These are phyloP conservation scores for Eucalyptus erythrocorys DNA, from an alignment of 345 rosid species.

Conservation along the genomic window DNA sequence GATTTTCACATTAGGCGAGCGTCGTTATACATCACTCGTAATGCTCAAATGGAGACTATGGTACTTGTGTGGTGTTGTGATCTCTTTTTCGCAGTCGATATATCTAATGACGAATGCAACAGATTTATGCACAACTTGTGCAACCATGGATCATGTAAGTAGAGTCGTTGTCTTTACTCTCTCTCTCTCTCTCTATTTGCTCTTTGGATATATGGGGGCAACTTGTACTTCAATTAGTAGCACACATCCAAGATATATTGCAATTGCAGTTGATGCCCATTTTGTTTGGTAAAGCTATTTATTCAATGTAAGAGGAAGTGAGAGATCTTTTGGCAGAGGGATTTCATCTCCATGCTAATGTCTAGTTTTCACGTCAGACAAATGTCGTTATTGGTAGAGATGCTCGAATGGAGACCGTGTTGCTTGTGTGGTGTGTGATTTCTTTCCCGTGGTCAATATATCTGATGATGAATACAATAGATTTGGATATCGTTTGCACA, in stretches of 20 bases:
- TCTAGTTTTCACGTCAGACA: background rate
- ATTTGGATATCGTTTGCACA: background rate
- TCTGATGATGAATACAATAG: no score
- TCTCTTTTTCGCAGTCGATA: no score
- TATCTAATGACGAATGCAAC: background rate
- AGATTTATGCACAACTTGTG: fast-evolving
- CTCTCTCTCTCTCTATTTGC: no score
- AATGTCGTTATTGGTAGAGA: background rate
- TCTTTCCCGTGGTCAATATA: background rate
- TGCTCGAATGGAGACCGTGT: background rate
- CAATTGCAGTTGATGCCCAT: background rate
- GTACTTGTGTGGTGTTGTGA: background rate
- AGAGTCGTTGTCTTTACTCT: no score
- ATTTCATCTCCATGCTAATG: background rate
- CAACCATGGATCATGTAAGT: no score
- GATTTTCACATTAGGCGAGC: background rate
- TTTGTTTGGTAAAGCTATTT: background rate
- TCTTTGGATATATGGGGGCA: background rate
- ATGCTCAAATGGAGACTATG: background rate
- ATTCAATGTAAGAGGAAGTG: background rate
- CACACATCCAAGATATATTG: background rate
- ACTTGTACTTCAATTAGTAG: background rate
- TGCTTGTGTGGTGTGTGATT: background rate
- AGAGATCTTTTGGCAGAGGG: background rate
- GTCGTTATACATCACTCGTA: fast-evolving